Evolutionary conservation across 352 stramenopile genomes (phyloP), one percentile per base, ranked within the genome.

Genomic region (Pythium dissimile): DNA sequence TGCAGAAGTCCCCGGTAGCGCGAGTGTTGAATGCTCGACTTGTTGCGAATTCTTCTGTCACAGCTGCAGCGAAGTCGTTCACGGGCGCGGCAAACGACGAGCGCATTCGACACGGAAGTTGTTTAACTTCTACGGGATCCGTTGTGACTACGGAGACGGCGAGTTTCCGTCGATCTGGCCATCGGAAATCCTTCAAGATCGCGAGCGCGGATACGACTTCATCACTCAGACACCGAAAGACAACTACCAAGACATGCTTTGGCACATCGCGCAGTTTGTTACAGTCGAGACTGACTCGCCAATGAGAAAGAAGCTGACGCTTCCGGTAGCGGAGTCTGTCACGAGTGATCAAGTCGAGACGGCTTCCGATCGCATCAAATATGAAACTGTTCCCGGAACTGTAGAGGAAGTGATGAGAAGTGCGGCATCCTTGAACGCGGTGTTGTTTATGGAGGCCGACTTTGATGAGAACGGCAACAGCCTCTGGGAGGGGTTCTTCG

Each of bases 31-130:
- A 60, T 98, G 94, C 61, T 71, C 69, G 12, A 86, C 81, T 2
- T 98, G 92, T 60, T 66, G 73, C 37, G 92, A 98, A 63, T 97
- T 87, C 68, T 98, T 96, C 59, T 98, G 92, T 43, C 67, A 78
- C 38, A 55, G 78, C 51, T 98, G 92, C 59, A 86, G 82, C 34
- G 54, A 80, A 2, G 75, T 91, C 48, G 88, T 98, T 15, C 89
- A 97, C 56, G 74, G 71, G 15, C 82, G 79, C 16, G 89, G 91
- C 2, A 94, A 91, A 54, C 69, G 92, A 9, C 66, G 72, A 3
- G 21, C 62, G 1, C 94, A 98, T 65, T 32, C 66, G 26, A 94
- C 81, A 38, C 77, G 89, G 11, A 72, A 75, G 26, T 51, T 98
- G 12, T 98, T 96, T 72, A 92, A 98, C 73, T 97, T 78, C 54